phyloP scores from a whole-genome alignment of 1,139 yeast species.

The Blastobotrys indianensis region DNA sequence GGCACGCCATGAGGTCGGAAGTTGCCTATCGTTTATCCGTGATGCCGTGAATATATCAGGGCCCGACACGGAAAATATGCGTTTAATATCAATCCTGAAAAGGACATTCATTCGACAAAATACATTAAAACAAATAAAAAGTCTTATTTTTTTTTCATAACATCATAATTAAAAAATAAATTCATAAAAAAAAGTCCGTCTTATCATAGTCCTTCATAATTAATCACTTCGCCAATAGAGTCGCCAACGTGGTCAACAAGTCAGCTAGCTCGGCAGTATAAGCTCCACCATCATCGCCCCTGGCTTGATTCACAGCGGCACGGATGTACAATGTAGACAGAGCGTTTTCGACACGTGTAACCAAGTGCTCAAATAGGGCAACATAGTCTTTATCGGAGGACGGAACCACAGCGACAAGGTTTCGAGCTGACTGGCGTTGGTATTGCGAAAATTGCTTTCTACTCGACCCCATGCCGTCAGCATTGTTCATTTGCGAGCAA shows the following conservation, averaged over 20 bases:
- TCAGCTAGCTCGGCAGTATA: constrained; percentile 16
- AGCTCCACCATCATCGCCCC: constrained; percentile 7
- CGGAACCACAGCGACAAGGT: constrained; percentile 20
- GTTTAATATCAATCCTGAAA: too few relatives aligned
- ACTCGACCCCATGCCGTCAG: neutral
- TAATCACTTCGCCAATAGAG: too few relatives aligned
- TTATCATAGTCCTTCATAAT: constrained; percentile 1
- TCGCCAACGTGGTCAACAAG: constrained; percentile 10
- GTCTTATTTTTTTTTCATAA: neutral
- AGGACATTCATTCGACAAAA: neutral
- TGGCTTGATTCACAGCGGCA: constrained; percentile 17
- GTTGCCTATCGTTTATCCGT: too few relatives aligned
- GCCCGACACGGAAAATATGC: too few relatives aligned
- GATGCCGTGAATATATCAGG: too few relatives aligned
- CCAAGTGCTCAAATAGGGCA: constrained; percentile 53
- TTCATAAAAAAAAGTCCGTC: constrained; percentile 1
- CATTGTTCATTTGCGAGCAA: constrained; percentile 34
- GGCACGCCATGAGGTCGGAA: too few relatives aligned
- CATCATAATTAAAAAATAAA: neutral
- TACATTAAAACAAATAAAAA: too few relatives aligned
- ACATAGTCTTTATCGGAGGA: constrained; percentile 37
- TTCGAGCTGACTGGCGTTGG: constrained; percentile 29
- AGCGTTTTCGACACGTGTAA: constrained; percentile 57
- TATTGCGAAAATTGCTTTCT: constrained; percentile 9
- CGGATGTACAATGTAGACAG: constrained; percentile 25